These are phyloP conservation scores for Alnus glutinosa DNA, from an alignment of 306 rosid species.

Conservation along the genomic window DNA sequence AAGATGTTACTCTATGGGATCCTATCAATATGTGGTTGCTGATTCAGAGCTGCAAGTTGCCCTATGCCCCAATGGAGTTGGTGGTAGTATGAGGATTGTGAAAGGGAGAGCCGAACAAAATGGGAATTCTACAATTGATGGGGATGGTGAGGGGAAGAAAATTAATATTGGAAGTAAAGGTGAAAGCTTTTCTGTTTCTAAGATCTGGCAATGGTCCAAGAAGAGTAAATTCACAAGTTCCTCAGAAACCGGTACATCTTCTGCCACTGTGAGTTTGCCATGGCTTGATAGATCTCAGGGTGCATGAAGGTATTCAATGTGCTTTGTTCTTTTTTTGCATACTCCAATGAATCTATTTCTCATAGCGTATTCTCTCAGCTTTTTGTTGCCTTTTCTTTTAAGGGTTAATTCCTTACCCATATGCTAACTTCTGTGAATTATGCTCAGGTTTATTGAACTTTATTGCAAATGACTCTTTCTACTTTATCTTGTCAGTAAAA, in stretches of 20 bases:
- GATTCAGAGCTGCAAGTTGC: constrained; percentile 83
- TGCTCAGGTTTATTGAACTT: constrained; percentile 10
- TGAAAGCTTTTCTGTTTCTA: constrained; percentile 89
- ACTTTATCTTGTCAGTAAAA: constrained; percentile 25
- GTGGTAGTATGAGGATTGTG: constrained; percentile 55
- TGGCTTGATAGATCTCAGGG: constrained; percentile 50
- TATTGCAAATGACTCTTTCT: constrained; percentile 26
- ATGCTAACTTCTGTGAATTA: constrained; percentile 40
- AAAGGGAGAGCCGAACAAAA: constrained; percentile 51
- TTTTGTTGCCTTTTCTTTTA: constrained; percentile 14
- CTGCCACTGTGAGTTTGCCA: constrained; percentile 48
- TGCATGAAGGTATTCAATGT: constrained; percentile 31
- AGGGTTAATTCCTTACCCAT: neutral
- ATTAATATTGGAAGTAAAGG: constrained; percentile 72
- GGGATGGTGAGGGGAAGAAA: constrained; percentile 64
- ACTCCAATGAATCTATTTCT: constrained; percentile 24
- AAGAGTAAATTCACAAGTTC: constrained; percentile 65
- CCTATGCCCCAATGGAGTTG: constrained; percentile 48
- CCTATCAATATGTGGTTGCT: constrained; percentile 81
- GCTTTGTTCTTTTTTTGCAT: constrained; percentile 25
- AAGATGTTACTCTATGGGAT: constrained; percentile 95
- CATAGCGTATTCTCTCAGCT: constrained; percentile 22
- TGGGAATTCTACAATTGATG: constrained; percentile 53
- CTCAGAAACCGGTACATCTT: constrained; percentile 40
- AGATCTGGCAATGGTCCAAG: constrained; percentile 93